Evolutionary conservation across 305 asterid species (phyloP).

Genomic region (Fraxinus nigra): DNA sequence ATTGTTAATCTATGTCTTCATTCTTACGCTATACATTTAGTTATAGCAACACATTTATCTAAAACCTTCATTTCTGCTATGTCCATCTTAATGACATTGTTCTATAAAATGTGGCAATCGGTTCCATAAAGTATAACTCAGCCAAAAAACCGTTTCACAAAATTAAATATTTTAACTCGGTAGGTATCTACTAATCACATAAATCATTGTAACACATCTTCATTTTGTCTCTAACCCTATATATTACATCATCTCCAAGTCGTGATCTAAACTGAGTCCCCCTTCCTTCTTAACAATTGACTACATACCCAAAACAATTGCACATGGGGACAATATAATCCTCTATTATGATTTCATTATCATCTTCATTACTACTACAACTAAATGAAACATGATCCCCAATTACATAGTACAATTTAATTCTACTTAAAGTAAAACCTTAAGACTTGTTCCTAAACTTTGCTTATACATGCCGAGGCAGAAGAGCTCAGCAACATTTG

Average conservation of each 20-base stretch:
- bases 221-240: neutral
- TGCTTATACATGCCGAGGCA: neutral
- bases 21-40: neutral
- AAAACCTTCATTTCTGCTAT: neutral
- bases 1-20: neutral
- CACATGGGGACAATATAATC: neutral
- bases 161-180: neutral
- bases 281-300: neutral
- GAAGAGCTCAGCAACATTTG: neutral
- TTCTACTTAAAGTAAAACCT: neutral
- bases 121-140: neutral
- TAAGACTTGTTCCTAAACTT: neutral
- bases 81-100: neutral
- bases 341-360: neutral
- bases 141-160: neutral
- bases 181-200: neutral
- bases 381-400: neutral
- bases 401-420: neutral
- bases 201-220: neutral
- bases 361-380: neutral
- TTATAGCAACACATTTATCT: neutral
- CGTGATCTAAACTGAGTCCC: neutral
- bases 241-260: neutral
- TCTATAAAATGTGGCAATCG: neutral
- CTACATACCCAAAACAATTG: neutral